Evolutionary conservation across 768 basidiomycete genomes (phyloP), one percentile per base, ranked within the genome.

Genomic region (Lyophyllum semitale): DNA sequence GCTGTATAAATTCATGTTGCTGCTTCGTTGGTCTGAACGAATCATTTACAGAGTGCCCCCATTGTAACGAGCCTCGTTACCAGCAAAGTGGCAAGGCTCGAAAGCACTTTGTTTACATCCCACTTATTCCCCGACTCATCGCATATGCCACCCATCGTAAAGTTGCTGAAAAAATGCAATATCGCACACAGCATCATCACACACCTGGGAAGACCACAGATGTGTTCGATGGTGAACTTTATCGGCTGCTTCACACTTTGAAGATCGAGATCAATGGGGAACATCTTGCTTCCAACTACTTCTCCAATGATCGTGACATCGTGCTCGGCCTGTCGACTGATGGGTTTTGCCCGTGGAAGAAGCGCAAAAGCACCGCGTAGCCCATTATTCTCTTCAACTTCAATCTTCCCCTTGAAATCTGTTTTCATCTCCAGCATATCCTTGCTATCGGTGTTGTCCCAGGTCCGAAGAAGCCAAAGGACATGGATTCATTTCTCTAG

Each of bases 381-480:
- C 78, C 77, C 0, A 54, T 81, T 2, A 48, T 81, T 12, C 13
- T 73, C 0, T 66, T 72, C 49, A 76, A 74, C 37, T 67, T 60
- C 47, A 70, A 70, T 33, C 59, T 68, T 23, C 59, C 57, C 5
- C 68, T 64, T 17, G 66, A 71, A 13, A 57, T 71, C 8, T 65
- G 68, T 1, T 71, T 68, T 29, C 72, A 71, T 23, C 49, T 70
- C 13, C 38, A 64, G 2, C 56, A 76, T 35, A 61, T 78, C 8
- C 48, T 80, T 1, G 66, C 60, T 25, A 18, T 77, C 7, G 72
- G 73, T 2, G 56, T 77, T 40, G 75, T 80, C 40, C 77, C 76
- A 2, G 73, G 79, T 0, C 79, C 75, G 0, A 65, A 68, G 9
- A 69, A 71, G 41, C 73, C 77, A 0, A 60, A 68, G 11, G 71